Base-by-base conservation (phyloP, 83 land plant genomes). In the Diphasiastrum complanatum region DNA sequence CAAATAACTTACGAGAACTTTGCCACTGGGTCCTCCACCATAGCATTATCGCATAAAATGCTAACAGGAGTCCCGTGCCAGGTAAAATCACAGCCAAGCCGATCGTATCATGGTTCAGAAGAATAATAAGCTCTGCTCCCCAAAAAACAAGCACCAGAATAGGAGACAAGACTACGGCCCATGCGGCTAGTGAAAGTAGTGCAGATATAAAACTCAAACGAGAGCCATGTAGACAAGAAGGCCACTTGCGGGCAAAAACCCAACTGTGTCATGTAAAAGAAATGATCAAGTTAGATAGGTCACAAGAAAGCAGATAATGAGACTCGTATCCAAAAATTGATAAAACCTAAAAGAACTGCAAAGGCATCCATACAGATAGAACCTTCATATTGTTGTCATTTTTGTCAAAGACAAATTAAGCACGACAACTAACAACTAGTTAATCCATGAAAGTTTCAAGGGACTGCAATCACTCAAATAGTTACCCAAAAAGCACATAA, bases 11-110 rank as follows among this genome's bases (percentile, higher is more conserved):
- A 95, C 99, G 82, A 72, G 99, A 95, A 76, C 99, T 95, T 76
- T 95, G 99, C 99, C 99, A 95, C 71, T 86, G 96, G 31, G 99
- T 95, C 71, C 99, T 85, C 99, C 99, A 95, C 99, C 99, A 95
- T 28, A 95, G 89, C 99, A 95, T 95, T 29, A 95, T 75, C 6
- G 99, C 86, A 75, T 95, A 95, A 35, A 85, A 89, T 28, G 92
- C 84, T 68, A 95, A 60, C 26, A 95, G 65, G 18, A 89, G 80
- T 57, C 89, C 86, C 36, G 77, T 82, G 18, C 99, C 96, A 64
- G 92, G 85, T 85, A 95, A 72, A 46, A 95, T 82, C 2, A 95
- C 86, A 49, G 96, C 99, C 70, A 89, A 71, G 35, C 99, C 99
- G 75, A 86, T 73, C 40, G 89, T 86, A 65, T 82, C 78, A 28